Percentiles rank a stretch among this genome's conserved stretches.
Conservation (phyloP, 2,329 filamentous ascomycete species). For the Sporothrix mexicana region DNA sequence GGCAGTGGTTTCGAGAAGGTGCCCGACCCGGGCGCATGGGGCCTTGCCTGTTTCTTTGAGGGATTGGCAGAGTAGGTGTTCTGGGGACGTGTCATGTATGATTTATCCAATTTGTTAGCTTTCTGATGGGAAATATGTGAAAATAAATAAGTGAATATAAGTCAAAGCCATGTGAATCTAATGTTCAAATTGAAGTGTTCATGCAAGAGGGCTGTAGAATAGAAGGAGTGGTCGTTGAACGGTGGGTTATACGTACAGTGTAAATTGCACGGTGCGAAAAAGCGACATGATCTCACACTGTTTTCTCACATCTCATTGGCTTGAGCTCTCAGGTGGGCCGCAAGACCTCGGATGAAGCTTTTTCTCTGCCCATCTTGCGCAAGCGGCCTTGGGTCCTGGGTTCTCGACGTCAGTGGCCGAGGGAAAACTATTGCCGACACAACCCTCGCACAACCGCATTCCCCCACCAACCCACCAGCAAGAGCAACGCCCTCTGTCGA, state of each 20-base stretch:
- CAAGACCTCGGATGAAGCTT: slow-evolving; percentile 35
- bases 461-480: slow-evolving; percentile 3
- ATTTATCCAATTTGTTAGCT: slow-evolving; percentile 5
- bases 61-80: slow-evolving; percentile 67
- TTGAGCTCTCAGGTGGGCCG: slow-evolving; percentile 22
- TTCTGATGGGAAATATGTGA: background rate
- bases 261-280: background rate
- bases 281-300: background rate
- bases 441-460: slow-evolving; percentile 3
- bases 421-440: slow-evolving; percentile 36
- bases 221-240: background rate
- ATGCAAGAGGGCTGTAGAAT: background rate
- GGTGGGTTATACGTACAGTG: background rate
- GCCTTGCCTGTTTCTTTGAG: slow-evolving; percentile 77
- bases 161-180: background rate
- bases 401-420: slow-evolving; percentile 31
- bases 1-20: slow-evolving; percentile 74
- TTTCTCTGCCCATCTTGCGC: slow-evolving; percentile 31
- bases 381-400: background rate
- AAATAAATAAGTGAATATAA: background rate
- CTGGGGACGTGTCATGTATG: background rate
- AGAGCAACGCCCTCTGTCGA: background rate
- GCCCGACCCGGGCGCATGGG: slow-evolving; percentile 69
- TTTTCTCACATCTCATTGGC: background rate
- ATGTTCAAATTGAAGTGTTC: background rate